Evolutionary conservation across 768 basidiomycete species (phyloP).

Genomic region (Bullera alba): DNA sequence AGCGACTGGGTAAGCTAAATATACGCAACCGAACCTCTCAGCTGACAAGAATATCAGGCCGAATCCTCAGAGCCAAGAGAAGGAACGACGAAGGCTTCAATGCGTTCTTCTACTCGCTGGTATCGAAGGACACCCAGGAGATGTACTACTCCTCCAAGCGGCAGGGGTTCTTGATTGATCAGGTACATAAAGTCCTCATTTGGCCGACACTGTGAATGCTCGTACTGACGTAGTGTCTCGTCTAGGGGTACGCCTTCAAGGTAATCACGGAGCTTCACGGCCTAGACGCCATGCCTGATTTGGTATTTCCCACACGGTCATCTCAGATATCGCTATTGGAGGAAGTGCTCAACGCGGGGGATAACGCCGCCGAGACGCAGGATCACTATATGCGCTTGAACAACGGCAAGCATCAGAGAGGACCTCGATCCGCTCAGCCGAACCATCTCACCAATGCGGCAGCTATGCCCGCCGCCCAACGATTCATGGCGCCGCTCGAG

Average conservation of each 20-base stretch:
- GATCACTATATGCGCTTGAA: constrained; percentile 40
- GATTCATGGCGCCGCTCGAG: constrained; percentile 42
- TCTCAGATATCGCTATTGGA: constrained; percentile 96
- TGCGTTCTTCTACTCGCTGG: constrained; percentile 98
- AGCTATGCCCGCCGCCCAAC: constrained; percentile 26
- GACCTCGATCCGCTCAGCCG: constrained; percentile 14
- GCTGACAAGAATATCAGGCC: constrained; percentile 53
- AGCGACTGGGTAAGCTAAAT: constrained; percentile 65
- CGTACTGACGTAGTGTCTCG: too few relatives aligned
- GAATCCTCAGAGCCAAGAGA: constrained; percentile 92
- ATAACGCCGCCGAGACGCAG: constrained; percentile 53
- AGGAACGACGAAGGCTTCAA: constrained; percentile 99
- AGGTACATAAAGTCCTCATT: constrained; percentile 46
- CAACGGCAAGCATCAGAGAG: constrained; percentile 29
- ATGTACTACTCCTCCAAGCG: constrained; percentile 99
- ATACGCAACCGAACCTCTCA: background rate
- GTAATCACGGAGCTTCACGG: constrained; percentile 98
- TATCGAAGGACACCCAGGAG: constrained; percentile 97
- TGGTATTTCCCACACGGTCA: constrained; percentile 83
- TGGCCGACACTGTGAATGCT: too few relatives aligned
- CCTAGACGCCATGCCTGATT: constrained; percentile 70
- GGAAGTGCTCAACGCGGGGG: constrained; percentile 82
- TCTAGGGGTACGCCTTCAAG: constrained; percentile 87
- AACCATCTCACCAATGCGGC: constrained; percentile 1
- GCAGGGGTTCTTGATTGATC: constrained; percentile 96